Conservation (phyloP, 441 rosid genomes). For the Populus hybrid region DNA sequence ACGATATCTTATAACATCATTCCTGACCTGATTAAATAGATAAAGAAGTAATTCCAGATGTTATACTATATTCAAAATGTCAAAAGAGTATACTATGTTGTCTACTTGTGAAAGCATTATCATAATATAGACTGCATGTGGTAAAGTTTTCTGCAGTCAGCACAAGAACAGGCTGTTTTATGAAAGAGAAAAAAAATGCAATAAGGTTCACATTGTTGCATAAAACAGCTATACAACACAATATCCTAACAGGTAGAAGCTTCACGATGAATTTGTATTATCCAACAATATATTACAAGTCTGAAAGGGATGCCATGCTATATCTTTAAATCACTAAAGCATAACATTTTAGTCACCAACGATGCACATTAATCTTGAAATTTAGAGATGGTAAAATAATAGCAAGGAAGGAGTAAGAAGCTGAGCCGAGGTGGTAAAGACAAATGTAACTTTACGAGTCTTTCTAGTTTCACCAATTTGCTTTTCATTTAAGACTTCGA, state of each 20-base stretch:
- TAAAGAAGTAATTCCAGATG: slow-evolving; percentile 17
- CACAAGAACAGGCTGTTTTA: not conserved
- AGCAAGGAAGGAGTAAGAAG: not conserved
- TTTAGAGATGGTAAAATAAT: not conserved
- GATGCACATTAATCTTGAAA: not conserved
- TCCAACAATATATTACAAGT: not conserved
- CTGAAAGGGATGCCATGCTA: not conserved
- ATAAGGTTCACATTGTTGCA: not conserved
- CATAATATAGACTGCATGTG: not conserved
- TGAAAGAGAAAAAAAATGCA: not conserved
- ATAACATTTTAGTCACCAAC: not conserved
- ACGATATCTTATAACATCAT: slow-evolving; percentile 83
- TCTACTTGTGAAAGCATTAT: not conserved
- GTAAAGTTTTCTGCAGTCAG: not conserved
- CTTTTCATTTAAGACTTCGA: not conserved
- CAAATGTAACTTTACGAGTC: not conserved
- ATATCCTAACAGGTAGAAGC: not conserved
- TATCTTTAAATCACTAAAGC: not conserved
- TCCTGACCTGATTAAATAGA: slow-evolving; percentile 64
- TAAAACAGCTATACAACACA: not conserved
- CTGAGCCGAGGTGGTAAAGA: not conserved
- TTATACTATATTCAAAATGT: not conserved
- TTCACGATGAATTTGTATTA: not conserved
- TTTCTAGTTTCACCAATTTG: not conserved
- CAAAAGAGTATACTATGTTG: not conserved